These are phyloP conservation scores for Inga leiocalycina DNA, from an alignment of 306 rosid genomes.

Conservation along the genomic window DNA sequence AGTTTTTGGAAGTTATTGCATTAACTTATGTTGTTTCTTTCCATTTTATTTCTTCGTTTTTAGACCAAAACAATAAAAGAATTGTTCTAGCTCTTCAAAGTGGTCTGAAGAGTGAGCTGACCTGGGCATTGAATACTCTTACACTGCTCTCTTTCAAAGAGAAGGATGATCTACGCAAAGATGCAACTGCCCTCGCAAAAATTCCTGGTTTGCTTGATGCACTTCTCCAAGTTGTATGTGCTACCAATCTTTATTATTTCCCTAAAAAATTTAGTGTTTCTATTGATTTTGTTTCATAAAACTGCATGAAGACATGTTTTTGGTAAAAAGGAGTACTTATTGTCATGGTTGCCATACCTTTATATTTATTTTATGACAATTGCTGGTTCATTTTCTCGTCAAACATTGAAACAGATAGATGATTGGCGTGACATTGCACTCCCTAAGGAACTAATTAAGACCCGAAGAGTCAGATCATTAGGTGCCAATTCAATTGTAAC, in stretches of 20 bases:
- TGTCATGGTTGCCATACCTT: background rate
- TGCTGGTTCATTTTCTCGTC: conserved; percentile 10
- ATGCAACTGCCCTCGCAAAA: conserved; percentile 79
- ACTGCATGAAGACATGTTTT: background rate
- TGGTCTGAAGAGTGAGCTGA: conserved; percentile 94
- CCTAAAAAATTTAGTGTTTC: background rate
- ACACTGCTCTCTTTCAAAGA: conserved; percentile 91
- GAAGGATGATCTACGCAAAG: conserved; percentile 90
- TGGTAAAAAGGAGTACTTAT: background rate
- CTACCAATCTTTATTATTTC: background rate
- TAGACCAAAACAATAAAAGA: conserved; percentile 95
- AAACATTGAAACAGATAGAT: conserved; percentile 66
- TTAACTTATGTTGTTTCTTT: background rate
- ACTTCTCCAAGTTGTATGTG: conserved; percentile 91
- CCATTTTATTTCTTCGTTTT: conserved; percentile 2
- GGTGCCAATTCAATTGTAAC: conserved; percentile 76
- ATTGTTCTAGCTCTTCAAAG: conserved; percentile 94
- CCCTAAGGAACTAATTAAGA: conserved; percentile 68
- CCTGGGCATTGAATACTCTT: conserved; percentile 94
- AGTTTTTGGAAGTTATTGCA: background rate
- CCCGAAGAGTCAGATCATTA: conserved; percentile 64
- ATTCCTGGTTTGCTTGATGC: conserved; percentile 97
- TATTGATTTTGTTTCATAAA: conserved; percentile 16
- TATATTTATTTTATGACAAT: background rate
- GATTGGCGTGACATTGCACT: conserved; percentile 97